Evolutionary conservation across 2,329 filamentous ascomycete species (phyloP).

Genomic region (Neonectria neomacrospora): DNA sequence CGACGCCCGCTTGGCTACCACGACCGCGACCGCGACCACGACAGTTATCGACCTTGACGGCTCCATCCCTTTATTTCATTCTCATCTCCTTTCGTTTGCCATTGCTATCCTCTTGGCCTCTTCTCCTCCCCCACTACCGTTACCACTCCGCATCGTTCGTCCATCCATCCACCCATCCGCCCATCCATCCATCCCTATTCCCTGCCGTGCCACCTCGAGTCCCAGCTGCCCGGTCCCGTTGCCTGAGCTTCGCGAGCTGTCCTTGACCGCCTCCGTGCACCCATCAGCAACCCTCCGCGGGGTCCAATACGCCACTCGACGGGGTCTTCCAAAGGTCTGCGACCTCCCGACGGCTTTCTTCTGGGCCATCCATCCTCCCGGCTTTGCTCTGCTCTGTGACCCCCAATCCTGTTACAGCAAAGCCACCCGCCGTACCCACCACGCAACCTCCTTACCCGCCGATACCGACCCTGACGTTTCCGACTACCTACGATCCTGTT

Average conservation of each 20-base stretch:
- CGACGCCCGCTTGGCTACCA: not conserved
- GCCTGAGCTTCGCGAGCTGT: not conserved
- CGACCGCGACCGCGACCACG: not conserved
- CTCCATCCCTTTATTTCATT: not conserved
- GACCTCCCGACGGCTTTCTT: not conserved
- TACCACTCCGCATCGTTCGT: not conserved
- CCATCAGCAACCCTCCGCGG: conserved; percentile 5
- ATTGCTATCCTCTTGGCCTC: too few species aligned
- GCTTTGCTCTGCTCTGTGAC: not conserved
- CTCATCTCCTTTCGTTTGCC: not conserved
- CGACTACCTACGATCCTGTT: not conserved
- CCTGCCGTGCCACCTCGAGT: conserved; percentile 2
- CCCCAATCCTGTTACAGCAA: not conserved
- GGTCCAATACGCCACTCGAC: not conserved
- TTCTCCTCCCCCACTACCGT: not conserved
- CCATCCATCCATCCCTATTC: not conserved
- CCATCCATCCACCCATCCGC: not conserved
- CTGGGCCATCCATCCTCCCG: not conserved
- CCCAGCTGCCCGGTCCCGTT: not conserved
- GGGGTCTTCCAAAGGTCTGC: not conserved
- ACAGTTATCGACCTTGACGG: not conserved
- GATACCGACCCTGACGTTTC: conserved; percentile 19
- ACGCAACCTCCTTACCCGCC: conserved; percentile 26
- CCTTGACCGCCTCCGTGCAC: conserved; percentile 8
- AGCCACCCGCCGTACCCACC: not conserved